Evolutionary conservation across 1,284 basidiomycete species (phyloP).

Genomic region (Fomitopsis palustris): DNA sequence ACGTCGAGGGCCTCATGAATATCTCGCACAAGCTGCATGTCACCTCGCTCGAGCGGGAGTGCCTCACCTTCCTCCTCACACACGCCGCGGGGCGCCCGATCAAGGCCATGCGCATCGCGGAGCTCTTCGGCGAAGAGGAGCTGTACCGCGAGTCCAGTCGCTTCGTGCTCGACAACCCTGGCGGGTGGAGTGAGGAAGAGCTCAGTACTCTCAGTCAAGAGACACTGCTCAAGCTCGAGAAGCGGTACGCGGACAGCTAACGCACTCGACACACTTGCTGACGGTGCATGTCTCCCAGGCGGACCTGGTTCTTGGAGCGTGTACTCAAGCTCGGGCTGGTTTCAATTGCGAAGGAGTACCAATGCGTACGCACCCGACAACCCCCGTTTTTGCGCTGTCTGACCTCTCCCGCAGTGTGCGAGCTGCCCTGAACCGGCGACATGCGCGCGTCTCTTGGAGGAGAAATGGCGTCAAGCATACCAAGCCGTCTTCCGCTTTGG

Average conservation of each 20-base stretch:
- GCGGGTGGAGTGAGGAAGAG: slow-evolving; percentile 81
- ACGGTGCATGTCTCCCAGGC: slow-evolving; percentile 36
- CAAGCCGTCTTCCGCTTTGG: slow-evolving; percentile 86
- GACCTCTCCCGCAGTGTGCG: slow-evolving; percentile 50
- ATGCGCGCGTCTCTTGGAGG: slow-evolving; percentile 88
- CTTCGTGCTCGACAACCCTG: slow-evolving; percentile 88
- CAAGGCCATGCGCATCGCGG: slow-evolving; percentile 87
- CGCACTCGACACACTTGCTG: background rate
- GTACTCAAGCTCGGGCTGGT: slow-evolving; percentile 88
- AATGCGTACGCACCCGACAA: slow-evolving; percentile 57
- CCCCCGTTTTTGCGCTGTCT: slow-evolving; percentile 13
- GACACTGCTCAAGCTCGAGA: slow-evolving; percentile 85
- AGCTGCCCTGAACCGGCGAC: slow-evolving; percentile 78
- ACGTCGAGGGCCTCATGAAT: slow-evolving; percentile 85
- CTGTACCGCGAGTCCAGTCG: slow-evolving; percentile 86
- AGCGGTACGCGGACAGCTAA: slow-evolving; percentile 47
- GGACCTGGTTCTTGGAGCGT: slow-evolving; percentile 93
- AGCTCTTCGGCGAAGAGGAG: slow-evolving; percentile 83
- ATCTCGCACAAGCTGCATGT: slow-evolving; percentile 85
- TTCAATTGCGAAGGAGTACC: slow-evolving; percentile 85
- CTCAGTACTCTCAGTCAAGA: slow-evolving; percentile 74
- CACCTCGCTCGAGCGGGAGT: slow-evolving; percentile 74
- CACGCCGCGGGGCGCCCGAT: slow-evolving; percentile 89
- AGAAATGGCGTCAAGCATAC: slow-evolving; percentile 91
- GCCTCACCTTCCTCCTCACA: slow-evolving; percentile 82